Conservation (phyloP, 2,329 filamentous ascomycete species). For the Rhinocladiella mackenziei region DNA sequence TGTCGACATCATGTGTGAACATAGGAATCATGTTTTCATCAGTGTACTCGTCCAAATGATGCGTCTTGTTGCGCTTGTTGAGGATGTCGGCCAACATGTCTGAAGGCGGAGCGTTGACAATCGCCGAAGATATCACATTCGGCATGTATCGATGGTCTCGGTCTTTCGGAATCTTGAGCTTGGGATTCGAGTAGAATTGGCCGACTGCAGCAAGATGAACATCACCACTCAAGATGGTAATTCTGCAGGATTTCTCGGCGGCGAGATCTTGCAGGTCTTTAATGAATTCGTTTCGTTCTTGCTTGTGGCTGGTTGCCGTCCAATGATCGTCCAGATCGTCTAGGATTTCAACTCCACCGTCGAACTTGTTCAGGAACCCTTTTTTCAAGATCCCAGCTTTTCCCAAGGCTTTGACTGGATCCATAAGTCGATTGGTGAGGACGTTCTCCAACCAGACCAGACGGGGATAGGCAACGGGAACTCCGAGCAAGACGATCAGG, state of each 20-base stretch:
- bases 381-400: slow-evolving; percentile 71
- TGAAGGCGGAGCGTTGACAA: slow-evolving; percentile 85
- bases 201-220: slow-evolving; percentile 90
- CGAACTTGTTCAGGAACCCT: slow-evolving; percentile 78
- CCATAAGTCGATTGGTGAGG: slow-evolving; percentile 78
- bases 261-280: slow-evolving; percentile 91
- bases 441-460: slow-evolving; percentile 64
- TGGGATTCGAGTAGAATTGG: slow-evolving; percentile 91
- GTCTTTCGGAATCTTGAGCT: slow-evolving; percentile 76
- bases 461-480: slow-evolving; percentile 77
- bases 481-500: slow-evolving; percentile 64
- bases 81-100: slow-evolving; percentile 85
- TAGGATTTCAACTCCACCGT: slow-evolving; percentile 84
- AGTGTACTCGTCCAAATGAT: slow-evolving; percentile 65
- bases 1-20: slow-evolving; percentile 84
- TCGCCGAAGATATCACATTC: slow-evolving; percentile 89
- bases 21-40: slow-evolving; percentile 96
- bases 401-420: slow-evolving; percentile 82
- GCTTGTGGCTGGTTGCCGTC: slow-evolving; percentile 93
- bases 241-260: slow-evolving; percentile 82
- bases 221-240: slow-evolving; percentile 90
- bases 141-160: slow-evolving; percentile 95
- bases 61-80: slow-evolving; percentile 82
- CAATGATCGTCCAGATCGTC: slow-evolving; percentile 95
- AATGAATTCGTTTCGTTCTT: slow-evolving; percentile 79